A percentile compares a stretch with the other conserved stretches of the same genome.
Conservation (phyloP, 352 stramenopile genomes). For the Pelagophyceae sp. region DNA sequence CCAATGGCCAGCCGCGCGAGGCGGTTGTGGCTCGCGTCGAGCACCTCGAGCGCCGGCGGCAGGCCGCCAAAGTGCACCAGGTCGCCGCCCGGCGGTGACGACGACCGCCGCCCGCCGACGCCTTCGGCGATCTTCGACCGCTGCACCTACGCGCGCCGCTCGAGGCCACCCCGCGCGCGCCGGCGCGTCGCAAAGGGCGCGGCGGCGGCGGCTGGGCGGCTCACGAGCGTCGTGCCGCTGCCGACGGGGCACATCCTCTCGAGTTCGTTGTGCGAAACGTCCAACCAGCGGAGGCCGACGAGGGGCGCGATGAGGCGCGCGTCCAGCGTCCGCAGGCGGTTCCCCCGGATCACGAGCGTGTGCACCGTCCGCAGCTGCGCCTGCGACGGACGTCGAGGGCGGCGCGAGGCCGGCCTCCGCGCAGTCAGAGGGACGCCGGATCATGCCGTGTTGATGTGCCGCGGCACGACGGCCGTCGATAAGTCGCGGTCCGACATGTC, state of each 20-base stretch:
- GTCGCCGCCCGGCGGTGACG: too few species aligned
- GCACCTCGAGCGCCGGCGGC: slow-evolving; percentile 1
- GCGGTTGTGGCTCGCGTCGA: slow-evolving; percentile 1
- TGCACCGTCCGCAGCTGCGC: neutral
- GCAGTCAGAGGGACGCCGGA: too few species aligned
- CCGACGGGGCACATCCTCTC: slow-evolving; percentile 1
- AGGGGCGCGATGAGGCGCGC: neutral
- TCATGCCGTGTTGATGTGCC: neutral
- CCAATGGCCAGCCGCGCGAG: neutral
- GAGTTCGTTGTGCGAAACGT: slow-evolving; percentile 8
- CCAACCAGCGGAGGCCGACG: neutral
- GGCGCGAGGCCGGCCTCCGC: too few species aligned
- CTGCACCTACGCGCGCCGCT: neutral
- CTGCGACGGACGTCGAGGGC: neutral
- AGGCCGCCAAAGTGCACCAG: neutral
- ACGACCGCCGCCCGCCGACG: too few species aligned
- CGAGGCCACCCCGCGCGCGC: too few species aligned
- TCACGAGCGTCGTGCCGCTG: neutral
- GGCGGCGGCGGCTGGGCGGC: too few species aligned
- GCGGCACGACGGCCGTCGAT: neutral
- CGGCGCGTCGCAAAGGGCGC: neutral
- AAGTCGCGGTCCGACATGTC: neutral
- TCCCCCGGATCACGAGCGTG: neutral
- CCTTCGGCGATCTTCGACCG: too few species aligned
- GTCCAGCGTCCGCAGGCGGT: neutral